phyloP scores from a whole-genome alignment of 2,329 filamentous ascomycete genomes.

The Monilinia laxa region DNA sequence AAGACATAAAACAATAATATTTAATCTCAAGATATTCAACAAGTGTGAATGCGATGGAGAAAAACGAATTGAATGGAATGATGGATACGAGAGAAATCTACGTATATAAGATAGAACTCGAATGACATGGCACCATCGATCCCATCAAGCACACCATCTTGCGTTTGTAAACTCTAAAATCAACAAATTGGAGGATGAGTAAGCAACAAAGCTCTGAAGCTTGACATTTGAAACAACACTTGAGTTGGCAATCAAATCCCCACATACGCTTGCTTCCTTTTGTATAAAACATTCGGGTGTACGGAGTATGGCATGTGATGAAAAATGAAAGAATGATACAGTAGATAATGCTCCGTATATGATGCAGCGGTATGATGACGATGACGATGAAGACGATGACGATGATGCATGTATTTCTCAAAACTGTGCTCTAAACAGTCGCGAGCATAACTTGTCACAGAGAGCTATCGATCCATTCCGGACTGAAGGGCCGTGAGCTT shows the following conservation, averaged over 20 bases:
- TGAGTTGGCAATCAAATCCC: neutral
- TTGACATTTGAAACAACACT: too few species aligned
- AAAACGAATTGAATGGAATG: neutral
- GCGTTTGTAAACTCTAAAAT: neutral
- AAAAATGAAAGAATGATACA: too few species aligned
- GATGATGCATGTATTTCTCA: too few species aligned
- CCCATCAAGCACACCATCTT: slow-evolving; percentile 23
- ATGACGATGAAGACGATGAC: too few species aligned
- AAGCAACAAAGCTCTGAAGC: neutral
- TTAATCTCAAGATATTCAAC: neutral
- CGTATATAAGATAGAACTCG: slow-evolving; percentile 16
- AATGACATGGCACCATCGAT: slow-evolving; percentile 23
- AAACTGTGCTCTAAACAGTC: too few species aligned
- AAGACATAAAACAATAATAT: neutral
- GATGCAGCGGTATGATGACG: too few species aligned
- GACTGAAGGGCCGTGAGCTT: too few species aligned
- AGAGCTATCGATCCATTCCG: too few species aligned
- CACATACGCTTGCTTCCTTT: slow-evolving; percentile 16
- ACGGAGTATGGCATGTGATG: too few species aligned
- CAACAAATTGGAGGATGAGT: slow-evolving; percentile 11
- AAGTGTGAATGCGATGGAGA: neutral
- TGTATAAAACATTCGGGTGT: neutral
- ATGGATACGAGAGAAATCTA: neutral
- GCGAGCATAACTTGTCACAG: too few species aligned
- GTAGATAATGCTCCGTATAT: too few species aligned